Base-by-base conservation (phyloP, 352 stramenopile genomes). In the Thraustochytrium striatum region DNA sequence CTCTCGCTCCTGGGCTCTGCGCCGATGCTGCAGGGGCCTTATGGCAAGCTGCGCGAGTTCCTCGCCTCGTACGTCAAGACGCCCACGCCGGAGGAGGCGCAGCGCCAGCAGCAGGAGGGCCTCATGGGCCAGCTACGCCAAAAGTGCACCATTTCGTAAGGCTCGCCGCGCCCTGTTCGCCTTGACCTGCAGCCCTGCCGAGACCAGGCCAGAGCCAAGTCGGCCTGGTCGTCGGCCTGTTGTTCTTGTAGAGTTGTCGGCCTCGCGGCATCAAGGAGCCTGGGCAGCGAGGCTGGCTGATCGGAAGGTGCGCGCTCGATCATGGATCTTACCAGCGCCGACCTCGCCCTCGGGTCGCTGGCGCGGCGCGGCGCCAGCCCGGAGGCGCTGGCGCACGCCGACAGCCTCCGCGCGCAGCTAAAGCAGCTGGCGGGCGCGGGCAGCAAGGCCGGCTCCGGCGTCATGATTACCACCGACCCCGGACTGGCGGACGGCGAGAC, bases 251-350 rank as follows among this genome's bases (percentile, higher is more conserved):
- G n/a, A n/a, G n/a, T n/a, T n/a, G n/a, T n/a, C n/a, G n/a, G n/a
- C n/a, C n/a, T n/a, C n/a, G n/a, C n/a, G n/a, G n/a, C n/a, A n/a
- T n/a, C n/a, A n/a, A n/a, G n/a, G n/a, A n/a, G n/a, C n/a, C n/a
- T n/a, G n/a, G n/a, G n/a, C n/a, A n/a, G n/a, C n/a, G n/a, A n/a
- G n/a, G n/a, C n/a, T n/a, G n/a, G n/a, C n/a, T n/a, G n/a, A n/a
- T n/a, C n/a, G n/a, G n/a, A n/a, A n/a, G n/a, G n/a, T n/a, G n/a
- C n/a, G n/a, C n/a, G n/a, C n/a, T n/a, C n/a, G n/a, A 61, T 3
- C 53, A 72, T 72, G 19, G 61, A 72, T 69, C 61, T 72, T 11
- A 70, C 65, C 0, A 68, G 32, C 19, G 39, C 41, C 11, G 25
- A 30, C n/a, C 5, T 38, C 28, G 65, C 65, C 19, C 21, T 75